A percentile compares a stretch with the other conserved stretches of the same genome.
Conservation (phyloP, 805 yeast species). For the Huiozyma sinensis region DNA sequence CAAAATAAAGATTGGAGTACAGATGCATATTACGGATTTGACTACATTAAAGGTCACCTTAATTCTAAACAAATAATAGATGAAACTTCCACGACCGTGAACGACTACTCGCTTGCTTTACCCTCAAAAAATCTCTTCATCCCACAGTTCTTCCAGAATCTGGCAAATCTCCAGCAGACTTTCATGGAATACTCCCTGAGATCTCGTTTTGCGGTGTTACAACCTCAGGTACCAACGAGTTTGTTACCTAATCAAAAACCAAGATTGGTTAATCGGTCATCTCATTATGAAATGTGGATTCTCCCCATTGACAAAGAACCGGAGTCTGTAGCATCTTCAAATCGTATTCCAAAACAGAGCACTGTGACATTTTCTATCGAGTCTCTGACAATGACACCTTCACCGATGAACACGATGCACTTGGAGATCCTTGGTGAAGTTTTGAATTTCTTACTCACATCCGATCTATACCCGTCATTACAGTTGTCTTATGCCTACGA, state of each 20-base stretch:
- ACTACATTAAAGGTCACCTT: slow-evolving; percentile 23
- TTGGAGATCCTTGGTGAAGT: slow-evolving; percentile 45
- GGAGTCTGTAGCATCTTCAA: not conserved
- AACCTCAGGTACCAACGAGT: slow-evolving; percentile 26
- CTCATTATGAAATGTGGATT: slow-evolving; percentile 42
- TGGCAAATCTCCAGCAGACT: slow-evolving; percentile 15
- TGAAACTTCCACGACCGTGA: too few species aligned
- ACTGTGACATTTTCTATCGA: slow-evolving; percentile 15
- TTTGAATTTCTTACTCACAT: slow-evolving; percentile 32
- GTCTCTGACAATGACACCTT: slow-evolving; percentile 22
- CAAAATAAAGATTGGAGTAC: not conserved
- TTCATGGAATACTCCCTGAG: slow-evolving; percentile 7
- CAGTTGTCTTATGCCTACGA: slow-evolving; percentile 49
- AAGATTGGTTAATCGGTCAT: slow-evolving; percentile 26
- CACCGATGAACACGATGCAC: slow-evolving; percentile 34
- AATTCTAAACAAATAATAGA: not conserved
- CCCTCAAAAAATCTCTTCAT: slow-evolving; percentile 11
- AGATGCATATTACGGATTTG: slow-evolving; percentile 39
- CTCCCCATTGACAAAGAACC: not conserved
- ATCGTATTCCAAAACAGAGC: not conserved
- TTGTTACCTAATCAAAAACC: slow-evolving; percentile 26
- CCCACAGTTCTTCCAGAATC: slow-evolving; percentile 7
- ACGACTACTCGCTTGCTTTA: slow-evolving; percentile 2
- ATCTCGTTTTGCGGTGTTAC: slow-evolving; percentile 26
- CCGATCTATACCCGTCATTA: slow-evolving; percentile 42